These are phyloP conservation scores for Tephrocybe sp. DNA, from an alignment of 768 basidiomycete genomes.

Conservation along the genomic window DNA sequence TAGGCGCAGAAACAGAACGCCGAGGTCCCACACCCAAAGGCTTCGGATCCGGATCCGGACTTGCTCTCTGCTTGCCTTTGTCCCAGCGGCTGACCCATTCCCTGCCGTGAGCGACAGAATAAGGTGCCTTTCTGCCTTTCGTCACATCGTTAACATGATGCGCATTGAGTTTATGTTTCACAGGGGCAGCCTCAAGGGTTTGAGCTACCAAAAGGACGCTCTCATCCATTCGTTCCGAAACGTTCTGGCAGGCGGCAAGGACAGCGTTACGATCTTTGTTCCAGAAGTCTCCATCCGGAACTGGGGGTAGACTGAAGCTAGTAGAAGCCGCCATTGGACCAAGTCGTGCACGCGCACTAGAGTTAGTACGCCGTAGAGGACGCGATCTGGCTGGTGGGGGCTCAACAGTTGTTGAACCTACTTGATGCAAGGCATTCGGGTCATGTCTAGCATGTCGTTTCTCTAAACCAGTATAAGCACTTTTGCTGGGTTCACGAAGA, in stretches of 20 bases:
- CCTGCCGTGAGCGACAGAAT: neutral
- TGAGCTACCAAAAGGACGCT: conserved; percentile 18
- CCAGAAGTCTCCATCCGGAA: conserved; percentile 13
- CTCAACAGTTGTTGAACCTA: neutral
- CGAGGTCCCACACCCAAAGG: neutral
- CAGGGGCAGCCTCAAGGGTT: neutral
- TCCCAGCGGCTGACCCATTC: conserved; percentile 1
- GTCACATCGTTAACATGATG: neutral
- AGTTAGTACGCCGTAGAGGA: conserved; percentile 8
- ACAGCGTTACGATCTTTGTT: conserved; percentile 16
- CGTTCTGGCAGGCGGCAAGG: conserved; percentile 30
- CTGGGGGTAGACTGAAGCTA: conserved; percentile 9
- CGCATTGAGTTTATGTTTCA: conserved; percentile 7
- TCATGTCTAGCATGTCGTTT: conserved; percentile 3
- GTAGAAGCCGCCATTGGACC: conserved; percentile 1
- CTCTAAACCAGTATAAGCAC: neutral
- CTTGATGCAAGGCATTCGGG: conserved; percentile 1
- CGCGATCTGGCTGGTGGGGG: neutral
- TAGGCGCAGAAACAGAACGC: neutral
- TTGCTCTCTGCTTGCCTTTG: conserved; percentile 11
- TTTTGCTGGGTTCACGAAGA: neutral
- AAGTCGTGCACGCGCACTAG: conserved; percentile 5
- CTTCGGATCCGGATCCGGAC: neutral
- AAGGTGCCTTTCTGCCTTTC: conserved; percentile 4
- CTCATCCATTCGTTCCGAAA: conserved; percentile 32